phyloP scores from a whole-genome alignment of 495 filamentous ascomycete species.

The Podospora pseudocomata region DNA sequence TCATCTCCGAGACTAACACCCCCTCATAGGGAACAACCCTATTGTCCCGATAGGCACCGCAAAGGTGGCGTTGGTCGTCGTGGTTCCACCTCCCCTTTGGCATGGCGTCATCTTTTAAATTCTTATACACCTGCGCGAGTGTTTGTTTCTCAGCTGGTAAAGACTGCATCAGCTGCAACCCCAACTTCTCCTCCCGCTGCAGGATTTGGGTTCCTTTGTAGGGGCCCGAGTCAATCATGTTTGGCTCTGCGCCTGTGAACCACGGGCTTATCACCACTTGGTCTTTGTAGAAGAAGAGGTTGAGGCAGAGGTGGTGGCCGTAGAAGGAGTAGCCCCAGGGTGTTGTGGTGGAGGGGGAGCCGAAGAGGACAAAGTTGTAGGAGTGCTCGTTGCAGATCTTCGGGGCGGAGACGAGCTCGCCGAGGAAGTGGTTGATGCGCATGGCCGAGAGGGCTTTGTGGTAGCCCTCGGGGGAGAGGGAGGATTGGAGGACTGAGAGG shows the following conservation, averaged over 20 bases:
- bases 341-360: constrained; percentile 46
- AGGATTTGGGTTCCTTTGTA: constrained; percentile 60
- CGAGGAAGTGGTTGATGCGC: constrained; percentile 76
- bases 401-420: constrained; percentile 58
- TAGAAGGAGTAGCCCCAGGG: constrained; percentile 75
- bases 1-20: constrained; percentile 45
- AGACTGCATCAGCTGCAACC: constrained; percentile 64
- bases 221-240: constrained; percentile 63
- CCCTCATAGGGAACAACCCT: constrained; percentile 72
- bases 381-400: constrained; percentile 67
- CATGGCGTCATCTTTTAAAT: constrained; percentile 59
- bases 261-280: constrained; percentile 65
- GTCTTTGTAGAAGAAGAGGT: constrained; percentile 57
- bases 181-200: constrained; percentile 59
- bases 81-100: constrained; percentile 67
- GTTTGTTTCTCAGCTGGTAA: constrained; percentile 46
- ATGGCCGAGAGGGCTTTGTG: constrained; percentile 64
- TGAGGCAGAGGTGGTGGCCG: constrained; percentile 72
- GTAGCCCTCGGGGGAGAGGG: constrained; percentile 66
- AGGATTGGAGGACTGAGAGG: constrained; percentile 51
- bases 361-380: constrained; percentile 68
- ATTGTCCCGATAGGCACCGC: constrained; percentile 74
- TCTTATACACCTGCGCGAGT: constrained; percentile 53
- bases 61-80: constrained; percentile 68
- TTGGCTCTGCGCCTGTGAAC: constrained; percentile 76